A percentile compares a stretch with the other conserved stretches of the same genome.
phyloP scores from a whole-genome alignment of 2,329 filamentous ascomycete species.

The Emergomyces pasteurianus region DNA sequence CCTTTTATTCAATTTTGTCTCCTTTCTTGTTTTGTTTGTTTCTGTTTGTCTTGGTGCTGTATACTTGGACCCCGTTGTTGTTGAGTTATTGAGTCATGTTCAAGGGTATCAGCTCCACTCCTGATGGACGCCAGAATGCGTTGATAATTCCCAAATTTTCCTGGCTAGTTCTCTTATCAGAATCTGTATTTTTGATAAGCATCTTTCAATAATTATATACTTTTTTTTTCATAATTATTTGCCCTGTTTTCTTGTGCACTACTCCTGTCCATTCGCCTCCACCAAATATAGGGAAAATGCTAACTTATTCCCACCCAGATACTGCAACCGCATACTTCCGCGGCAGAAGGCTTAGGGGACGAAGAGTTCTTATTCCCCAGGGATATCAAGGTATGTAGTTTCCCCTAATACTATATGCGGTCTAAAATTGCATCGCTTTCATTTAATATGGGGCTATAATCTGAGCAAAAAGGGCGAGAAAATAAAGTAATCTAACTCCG shows the following conservation, averaged over 20 bases:
- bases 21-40: not conserved
- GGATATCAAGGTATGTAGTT: constrained; percentile 47
- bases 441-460: not conserved
- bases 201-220: not conserved
- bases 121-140: not conserved
- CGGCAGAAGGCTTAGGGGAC: constrained; percentile 66
- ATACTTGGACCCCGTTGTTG: too few relatives aligned
- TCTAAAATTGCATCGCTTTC: not conserved
- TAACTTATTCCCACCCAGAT: constrained; percentile 5
- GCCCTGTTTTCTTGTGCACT: not conserved
- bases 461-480: not conserved
- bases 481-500: not conserved
- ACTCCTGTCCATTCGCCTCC: not conserved
- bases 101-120: not conserved
- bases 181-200: too few relatives aligned
- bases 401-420: not conserved
- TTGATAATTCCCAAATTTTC: too few relatives aligned
- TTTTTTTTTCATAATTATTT: not conserved
- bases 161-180: too few relatives aligned
- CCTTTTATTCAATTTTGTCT: not conserved
- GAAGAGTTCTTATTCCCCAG: constrained; percentile 53
- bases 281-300: not conserved
- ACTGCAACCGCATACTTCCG: constrained; percentile 56
- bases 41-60: not conserved
- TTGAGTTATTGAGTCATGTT: not conserved